Evolutionary conservation across 1,284 basidiomycete genomes (phyloP), one percentile per base, ranked within the genome.

Genomic region (Ustilago shanxiensis): DNA sequence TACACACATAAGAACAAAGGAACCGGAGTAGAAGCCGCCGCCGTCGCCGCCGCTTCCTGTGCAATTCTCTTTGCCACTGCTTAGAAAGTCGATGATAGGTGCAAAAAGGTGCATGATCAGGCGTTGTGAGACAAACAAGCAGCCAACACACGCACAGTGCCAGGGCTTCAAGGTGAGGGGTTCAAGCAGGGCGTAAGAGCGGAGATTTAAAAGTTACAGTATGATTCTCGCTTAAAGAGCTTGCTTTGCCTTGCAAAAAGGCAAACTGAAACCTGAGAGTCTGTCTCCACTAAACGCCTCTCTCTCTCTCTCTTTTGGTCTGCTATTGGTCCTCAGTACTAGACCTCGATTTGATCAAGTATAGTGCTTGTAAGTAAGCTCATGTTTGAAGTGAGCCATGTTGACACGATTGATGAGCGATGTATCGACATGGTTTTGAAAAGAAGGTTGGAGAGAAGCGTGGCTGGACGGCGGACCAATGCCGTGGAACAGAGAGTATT

Each of bases 151-250:
- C 16, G 39, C 44, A 57, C 55, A n/a, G 56, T 49, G 41, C 47
- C 45, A 61, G 51, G 51, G 51, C 20, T 31, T 53, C 37, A 39
- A 61, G 51, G 3, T n/a, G 28, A 37, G 35, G 35, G 35, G 35
- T 37, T 37, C 35, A 37, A 16, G 35, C 35, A 37, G 31, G 31
- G 31, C 31, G 31, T 33, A 13, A 24, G 37, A 60, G 59, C 59
- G 59, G 59, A 61, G 59, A 41, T 22, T 56, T 11, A 53, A 61
- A 45, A 41, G 13, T 56, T 11, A 53, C 53, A 45, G 13, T 41
- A 7, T 53, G 59, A 53, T 61, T 10, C 59, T 61, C 59, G 51
- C 39, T 60, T 60, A 45, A n/a, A n/a, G 39, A 7, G 6, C 9
- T 33, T 33, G 31, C 31, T 33, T 20, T 41, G n/a, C n/a, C n/a